Base-by-base conservation (phyloP, 1,284 basidiomycete genomes). In the Ganoderma lucidum region DNA sequence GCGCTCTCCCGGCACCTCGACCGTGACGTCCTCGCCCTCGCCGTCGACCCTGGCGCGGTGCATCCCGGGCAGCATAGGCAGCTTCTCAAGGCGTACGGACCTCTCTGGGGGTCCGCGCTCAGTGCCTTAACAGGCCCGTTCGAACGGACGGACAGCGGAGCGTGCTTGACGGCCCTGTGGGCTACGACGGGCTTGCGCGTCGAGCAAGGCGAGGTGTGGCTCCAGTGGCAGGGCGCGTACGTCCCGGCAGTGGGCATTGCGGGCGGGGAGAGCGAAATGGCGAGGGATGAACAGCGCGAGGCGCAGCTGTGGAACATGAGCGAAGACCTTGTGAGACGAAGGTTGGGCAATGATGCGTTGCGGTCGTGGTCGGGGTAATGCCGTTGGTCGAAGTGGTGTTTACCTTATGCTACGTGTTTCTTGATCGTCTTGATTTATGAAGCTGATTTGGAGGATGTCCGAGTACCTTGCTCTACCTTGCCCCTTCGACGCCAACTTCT, bases 11-110 rank as follows among this genome's bases (percentile, higher is more conserved):
- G 84, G 62, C 79, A 81, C 61, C 78, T 85, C 70, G 30, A 39
- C 41, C 35, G 9, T 0, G 44, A 65, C 66, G 80, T 85, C 63
- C 80, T 79, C 67, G 81, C 80, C 42, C 70, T 82, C 65, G 78
- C 81, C 12, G 81, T 81, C 19, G 81, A 85, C 75, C 81, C 83
- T 2, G 83, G 83, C 17, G 80, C 80, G 6, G 81, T 85, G 59
- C 81, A 83, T 72, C 84, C 84, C 45, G 80, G 79, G 28, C 84
- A 85, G 75, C 82, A 85, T 71, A 77, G 82, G 23, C 80, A 84
- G 74, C 80, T 81, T 78, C 79, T 81, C 62, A 78, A 80, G 39
- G 80, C 81, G 9, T 83, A 83, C 73, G 83, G 82, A 17, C 74
- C 74, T 23, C 63, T 81, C 30, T 69, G 80, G 45, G 83, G 83